These are phyloP conservation scores for Penicillium verrucosum DNA, from an alignment of 2,329 filamentous ascomycete species.

Conservation along the genomic window DNA sequence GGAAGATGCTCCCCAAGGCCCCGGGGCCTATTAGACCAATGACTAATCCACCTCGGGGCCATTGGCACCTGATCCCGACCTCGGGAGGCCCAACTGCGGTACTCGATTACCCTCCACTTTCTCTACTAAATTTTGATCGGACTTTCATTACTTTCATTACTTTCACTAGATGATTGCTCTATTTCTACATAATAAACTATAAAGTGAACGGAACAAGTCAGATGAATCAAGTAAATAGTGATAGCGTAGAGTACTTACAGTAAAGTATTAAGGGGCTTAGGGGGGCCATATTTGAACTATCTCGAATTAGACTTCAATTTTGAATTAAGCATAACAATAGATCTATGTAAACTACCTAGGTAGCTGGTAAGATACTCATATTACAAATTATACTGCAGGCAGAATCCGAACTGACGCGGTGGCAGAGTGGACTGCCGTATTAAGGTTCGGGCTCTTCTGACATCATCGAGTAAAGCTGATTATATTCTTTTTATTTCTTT, in stretches of 20 bases:
- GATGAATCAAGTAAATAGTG: neutral
- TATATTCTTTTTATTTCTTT: neutral
- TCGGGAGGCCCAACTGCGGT: neutral
- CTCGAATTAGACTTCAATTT: neutral
- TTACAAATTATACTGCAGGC: neutral
- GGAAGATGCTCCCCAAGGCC: neutral
- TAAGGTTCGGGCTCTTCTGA: neutral
- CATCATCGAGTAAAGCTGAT: neutral
- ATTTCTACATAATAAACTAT: neutral
- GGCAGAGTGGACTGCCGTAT: neutral
- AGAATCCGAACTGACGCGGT: neutral
- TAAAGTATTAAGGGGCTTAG: neutral
- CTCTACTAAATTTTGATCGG: neutral
- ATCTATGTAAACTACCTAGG: no score
- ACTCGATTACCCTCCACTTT: neutral
- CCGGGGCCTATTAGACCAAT: neutral
- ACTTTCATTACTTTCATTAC: neutral
- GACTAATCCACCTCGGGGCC: neutral
- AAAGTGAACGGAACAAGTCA: no score
- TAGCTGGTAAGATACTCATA: no score
- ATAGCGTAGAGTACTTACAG: neutral
- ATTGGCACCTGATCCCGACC: neutral
- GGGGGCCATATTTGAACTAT: neutral
- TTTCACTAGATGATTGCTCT: neutral
- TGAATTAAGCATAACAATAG: neutral